phyloP scores from a whole-genome alignment of 2,329 filamentous ascomycete genomes.

The Diplodia sapinea region DNA sequence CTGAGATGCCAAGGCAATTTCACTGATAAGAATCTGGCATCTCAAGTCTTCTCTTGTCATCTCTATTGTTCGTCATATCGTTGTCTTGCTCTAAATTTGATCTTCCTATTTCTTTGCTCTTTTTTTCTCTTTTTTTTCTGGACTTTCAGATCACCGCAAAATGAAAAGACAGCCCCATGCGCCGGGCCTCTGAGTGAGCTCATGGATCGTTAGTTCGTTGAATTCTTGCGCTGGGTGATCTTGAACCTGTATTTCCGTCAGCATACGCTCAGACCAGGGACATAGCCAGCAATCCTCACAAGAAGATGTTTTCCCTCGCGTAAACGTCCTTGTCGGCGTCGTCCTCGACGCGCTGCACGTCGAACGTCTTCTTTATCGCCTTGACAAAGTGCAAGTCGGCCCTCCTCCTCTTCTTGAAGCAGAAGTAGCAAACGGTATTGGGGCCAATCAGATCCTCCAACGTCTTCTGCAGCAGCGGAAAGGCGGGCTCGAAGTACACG shows the following conservation, averaged over 20 bases:
- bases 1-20: background rate
- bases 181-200: background rate
- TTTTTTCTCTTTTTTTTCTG: background rate
- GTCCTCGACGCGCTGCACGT: conserved; percentile 55
- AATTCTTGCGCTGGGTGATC: conserved; percentile 16
- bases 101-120: background rate
- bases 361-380: conserved; percentile 55
- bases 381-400: conserved; percentile 64
- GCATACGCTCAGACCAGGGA: background rate
- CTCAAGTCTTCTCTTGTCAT: background rate
- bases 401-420: conserved; percentile 89
- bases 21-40: background rate
- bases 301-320: conserved; percentile 55
- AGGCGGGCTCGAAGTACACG: conserved; percentile 96
- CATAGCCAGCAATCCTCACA: conserved; percentile 45
- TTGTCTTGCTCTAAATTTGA: background rate
- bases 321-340: conserved; percentile 56
- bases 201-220: background rate
- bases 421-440: conserved; percentile 77
- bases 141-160: background rate
- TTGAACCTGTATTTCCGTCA: conserved; percentile 9
- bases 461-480: conserved; percentile 83
- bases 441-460: conserved; percentile 73
- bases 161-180: background rate
- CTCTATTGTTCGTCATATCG: background rate